Conservation (phyloP, 176 grass and related monocot species). For the Oryza glumipatula region DNA sequence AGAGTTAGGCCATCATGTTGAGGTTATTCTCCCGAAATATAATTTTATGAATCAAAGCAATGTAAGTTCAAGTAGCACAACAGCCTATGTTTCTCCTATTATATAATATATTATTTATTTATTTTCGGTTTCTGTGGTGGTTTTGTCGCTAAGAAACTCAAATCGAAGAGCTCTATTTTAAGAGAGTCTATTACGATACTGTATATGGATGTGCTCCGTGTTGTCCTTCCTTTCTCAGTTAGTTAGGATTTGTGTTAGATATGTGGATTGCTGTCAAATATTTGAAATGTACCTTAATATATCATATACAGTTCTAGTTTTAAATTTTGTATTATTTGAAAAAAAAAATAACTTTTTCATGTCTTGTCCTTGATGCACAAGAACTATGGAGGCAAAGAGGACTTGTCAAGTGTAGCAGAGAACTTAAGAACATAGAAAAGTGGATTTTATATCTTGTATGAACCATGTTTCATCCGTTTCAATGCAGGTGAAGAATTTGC, state of each 20-base stretch:
- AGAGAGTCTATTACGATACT: background rate
- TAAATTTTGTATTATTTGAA: background rate
- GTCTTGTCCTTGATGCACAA: background rate
- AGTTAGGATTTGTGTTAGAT: background rate
- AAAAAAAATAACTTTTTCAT: background rate
- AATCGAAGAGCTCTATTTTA: background rate
- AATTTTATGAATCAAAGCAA: conserved; percentile 73
- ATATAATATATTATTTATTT: background rate
- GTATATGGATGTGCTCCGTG: conserved; percentile 12
- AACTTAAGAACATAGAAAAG: background rate
- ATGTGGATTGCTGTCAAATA: background rate
- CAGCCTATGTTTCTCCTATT: conserved; percentile 11
- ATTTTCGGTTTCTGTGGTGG: background rate
- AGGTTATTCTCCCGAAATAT: conserved; percentile 92
- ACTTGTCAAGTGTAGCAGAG: background rate
- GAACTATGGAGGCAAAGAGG: background rate
- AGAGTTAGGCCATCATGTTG: conserved; percentile 88
- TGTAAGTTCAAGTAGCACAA: conserved; percentile 62
- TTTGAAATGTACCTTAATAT: background rate
- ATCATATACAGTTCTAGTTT: conserved; percentile 11
- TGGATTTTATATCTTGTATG: background rate
- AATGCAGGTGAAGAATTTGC: conserved; percentile 75
- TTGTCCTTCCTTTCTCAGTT: background rate
- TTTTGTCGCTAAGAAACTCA: background rate
- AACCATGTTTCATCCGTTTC: conserved; percentile 33